Conservation (phyloP, 1,284 basidiomycete genomes). For the Rhodotorula sp. region DNA sequence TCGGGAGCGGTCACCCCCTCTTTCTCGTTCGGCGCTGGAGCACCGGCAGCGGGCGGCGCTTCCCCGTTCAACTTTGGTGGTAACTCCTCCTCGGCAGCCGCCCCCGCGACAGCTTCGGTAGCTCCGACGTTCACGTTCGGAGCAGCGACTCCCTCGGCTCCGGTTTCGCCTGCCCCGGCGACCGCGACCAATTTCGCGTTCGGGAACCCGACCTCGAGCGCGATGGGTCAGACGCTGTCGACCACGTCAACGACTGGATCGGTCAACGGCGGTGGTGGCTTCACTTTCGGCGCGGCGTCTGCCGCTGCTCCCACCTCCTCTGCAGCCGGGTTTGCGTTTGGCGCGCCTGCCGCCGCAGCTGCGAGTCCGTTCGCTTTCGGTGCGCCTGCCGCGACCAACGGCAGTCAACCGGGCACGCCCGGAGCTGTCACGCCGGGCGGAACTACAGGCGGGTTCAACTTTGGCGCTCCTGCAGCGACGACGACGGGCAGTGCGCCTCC, state of each 20-base stretch:
- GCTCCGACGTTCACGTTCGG: background rate
- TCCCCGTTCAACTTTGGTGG: background rate
- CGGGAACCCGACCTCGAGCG: background rate
- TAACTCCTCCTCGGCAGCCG: background rate
- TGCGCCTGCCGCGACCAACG: no score
- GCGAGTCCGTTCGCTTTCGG: constrained; percentile 20
- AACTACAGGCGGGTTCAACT: constrained; percentile 14
- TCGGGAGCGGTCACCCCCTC: constrained; percentile 6
- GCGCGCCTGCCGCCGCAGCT: background rate
- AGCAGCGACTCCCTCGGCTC: constrained; percentile 3
- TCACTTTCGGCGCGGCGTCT: constrained; percentile 1
- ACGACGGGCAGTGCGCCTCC: constrained; percentile 2
- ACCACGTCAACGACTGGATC: background rate
- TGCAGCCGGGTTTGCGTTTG: constrained; percentile 12
- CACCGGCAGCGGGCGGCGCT: background rate
- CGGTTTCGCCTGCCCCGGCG: constrained; percentile 14
- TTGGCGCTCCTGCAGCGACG: constrained; percentile 7
- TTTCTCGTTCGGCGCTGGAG: constrained; percentile 25
- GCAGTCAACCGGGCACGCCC: constrained; percentile 4
- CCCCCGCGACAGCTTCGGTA: background rate
- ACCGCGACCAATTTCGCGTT: constrained; percentile 15
- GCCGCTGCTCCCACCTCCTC: background rate
- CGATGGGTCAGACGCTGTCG: constrained; percentile 1
- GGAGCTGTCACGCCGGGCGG: background rate
- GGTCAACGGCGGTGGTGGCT: background rate